A percentile compares a stretch with the other conserved stretches of the same genome.
Conservation (phyloP, 805 yeast genomes). For the Ogataea corticis region DNA sequence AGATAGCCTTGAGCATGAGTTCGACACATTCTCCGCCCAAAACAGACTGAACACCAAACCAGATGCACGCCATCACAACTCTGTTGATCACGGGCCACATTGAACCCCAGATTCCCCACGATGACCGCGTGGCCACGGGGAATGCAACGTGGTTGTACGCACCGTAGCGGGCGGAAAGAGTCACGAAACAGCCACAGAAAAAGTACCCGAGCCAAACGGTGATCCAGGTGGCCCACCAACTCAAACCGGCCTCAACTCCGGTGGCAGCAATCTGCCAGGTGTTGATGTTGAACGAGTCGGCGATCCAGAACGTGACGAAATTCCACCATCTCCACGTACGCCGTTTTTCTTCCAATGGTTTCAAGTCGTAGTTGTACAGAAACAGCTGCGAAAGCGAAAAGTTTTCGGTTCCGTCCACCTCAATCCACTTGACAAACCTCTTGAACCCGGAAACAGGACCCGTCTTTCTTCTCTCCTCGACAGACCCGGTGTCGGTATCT, state of each 20-base stretch:
- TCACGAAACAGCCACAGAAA: conserved; percentile 68
- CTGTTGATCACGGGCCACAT: conserved; percentile 88
- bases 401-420: conserved; percentile 32
- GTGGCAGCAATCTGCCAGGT: conserved; percentile 93
- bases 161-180: conserved; percentile 75
- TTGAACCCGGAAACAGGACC: neutral
- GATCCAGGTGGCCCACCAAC: conserved; percentile 92
- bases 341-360: conserved; percentile 73
- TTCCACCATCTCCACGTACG: conserved; percentile 85
- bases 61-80: conserved; percentile 73
- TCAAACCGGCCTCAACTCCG: conserved; percentile 72
- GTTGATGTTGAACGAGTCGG: conserved; percentile 86
- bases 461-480: neutral
- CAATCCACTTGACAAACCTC: conserved; percentile 9
- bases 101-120: conserved; percentile 86
- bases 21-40: conserved; percentile 85
- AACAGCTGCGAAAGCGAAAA: conserved; percentile 61
- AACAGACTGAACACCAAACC: conserved; percentile 88
- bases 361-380: conserved; percentile 70
- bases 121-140: conserved; percentile 78
- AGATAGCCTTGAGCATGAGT: conserved; percentile 73
- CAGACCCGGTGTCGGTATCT: conserved; percentile 1
- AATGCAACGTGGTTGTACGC: conserved; percentile 78
- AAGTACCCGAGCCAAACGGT: conserved; percentile 88
- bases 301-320: conserved; percentile 79